Evolutionary conservation across 2,329 filamentous ascomycete genomes (phyloP).

Genomic region (Cladosporium sp.): DNA sequence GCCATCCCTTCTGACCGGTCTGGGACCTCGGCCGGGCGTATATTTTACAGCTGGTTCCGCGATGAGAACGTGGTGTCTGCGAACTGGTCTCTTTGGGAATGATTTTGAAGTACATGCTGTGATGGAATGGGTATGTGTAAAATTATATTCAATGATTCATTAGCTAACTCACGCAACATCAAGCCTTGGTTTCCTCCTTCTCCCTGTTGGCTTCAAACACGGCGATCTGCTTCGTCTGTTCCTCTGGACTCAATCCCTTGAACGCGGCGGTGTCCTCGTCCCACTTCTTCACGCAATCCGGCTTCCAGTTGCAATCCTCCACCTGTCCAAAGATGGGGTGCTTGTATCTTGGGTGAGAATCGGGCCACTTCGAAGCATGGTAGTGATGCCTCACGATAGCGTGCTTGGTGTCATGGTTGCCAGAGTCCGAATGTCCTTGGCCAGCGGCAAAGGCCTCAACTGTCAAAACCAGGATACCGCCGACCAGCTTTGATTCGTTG

Average conservation of each 20-base stretch:
- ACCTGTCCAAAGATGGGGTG: conserved; percentile 72
- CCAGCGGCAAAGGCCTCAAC: conserved; percentile 73
- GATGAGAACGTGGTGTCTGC: not conserved
- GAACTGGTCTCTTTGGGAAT: not conserved
- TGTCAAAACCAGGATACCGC: conserved; percentile 66
- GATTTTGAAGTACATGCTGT: not conserved
- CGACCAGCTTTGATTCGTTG: conserved; percentile 65
- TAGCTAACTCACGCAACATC: not conserved
- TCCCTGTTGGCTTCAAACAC: not conserved
- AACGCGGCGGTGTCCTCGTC: conserved; percentile 65
- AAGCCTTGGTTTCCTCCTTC: not conserved
- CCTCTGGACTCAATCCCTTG: conserved; percentile 57
- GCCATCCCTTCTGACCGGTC: not conserved
- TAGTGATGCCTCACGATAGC: conserved; percentile 75
- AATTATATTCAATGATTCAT: not conserved
- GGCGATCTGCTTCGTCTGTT: conserved; percentile 45
- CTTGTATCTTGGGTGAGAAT: conserved; percentile 64
- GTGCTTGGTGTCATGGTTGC: conserved; percentile 66
- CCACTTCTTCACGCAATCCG: conserved; percentile 66
- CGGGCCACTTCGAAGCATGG: conserved; percentile 73
- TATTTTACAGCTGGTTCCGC: not conserved
- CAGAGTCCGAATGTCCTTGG: conserved; percentile 72
- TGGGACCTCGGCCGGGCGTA: not conserved
- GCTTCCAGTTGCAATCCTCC: conserved; percentile 70
- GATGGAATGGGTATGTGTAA: not conserved